These are phyloP conservation scores for Aspergillus unguis DNA, from an alignment of 2,329 filamentous ascomycete species.

Conservation along the genomic window DNA sequence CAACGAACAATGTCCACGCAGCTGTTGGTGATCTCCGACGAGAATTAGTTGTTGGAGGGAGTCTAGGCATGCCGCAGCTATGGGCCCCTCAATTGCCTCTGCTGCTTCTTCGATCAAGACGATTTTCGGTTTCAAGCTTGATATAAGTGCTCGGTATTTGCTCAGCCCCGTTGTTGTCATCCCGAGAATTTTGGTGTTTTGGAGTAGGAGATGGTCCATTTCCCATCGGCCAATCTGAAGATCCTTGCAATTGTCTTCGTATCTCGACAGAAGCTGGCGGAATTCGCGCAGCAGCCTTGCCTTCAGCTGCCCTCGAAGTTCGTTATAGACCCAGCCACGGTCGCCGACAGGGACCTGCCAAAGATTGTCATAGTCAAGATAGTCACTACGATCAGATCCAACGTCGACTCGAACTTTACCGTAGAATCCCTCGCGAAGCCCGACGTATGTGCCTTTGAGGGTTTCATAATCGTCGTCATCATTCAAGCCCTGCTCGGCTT, in stretches of 20 bases:
- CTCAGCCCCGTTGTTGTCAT: conserved; percentile 77
- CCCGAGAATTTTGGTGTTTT: conserved; percentile 58
- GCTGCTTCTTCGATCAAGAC: conserved; percentile 78
- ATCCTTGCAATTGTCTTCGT: conserved; percentile 50
- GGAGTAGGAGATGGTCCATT: conserved; percentile 58
- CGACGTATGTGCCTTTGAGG: conserved; percentile 47
- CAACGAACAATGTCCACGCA: conserved; percentile 65
- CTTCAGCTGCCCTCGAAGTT: conserved; percentile 58
- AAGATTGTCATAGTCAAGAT: conserved; percentile 51
- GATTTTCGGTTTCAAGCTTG: conserved; percentile 62
- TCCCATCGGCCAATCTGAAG: conserved; percentile 59
- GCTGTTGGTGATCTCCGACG: conserved; percentile 77
- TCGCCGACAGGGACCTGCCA: conserved; percentile 55
- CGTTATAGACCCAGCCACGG: conserved; percentile 65
- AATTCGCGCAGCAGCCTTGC: conserved; percentile 47
- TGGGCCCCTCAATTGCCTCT: conserved; percentile 61
- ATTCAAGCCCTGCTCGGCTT: conserved; percentile 51
- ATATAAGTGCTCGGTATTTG: conserved; percentile 72
- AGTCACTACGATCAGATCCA: conserved; percentile 36
- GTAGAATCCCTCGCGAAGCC: conserved; percentile 43
- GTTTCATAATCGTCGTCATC: conserved; percentile 55
- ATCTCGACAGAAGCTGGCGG: conserved; percentile 49
- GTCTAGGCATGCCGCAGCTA: conserved; percentile 59
- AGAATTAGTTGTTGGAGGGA: conserved; percentile 63
- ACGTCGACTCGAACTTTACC: conserved; percentile 19